phyloP scores from a whole-genome alignment of 2,329 filamentous ascomycete species.

The Alternaria sp. region DNA sequence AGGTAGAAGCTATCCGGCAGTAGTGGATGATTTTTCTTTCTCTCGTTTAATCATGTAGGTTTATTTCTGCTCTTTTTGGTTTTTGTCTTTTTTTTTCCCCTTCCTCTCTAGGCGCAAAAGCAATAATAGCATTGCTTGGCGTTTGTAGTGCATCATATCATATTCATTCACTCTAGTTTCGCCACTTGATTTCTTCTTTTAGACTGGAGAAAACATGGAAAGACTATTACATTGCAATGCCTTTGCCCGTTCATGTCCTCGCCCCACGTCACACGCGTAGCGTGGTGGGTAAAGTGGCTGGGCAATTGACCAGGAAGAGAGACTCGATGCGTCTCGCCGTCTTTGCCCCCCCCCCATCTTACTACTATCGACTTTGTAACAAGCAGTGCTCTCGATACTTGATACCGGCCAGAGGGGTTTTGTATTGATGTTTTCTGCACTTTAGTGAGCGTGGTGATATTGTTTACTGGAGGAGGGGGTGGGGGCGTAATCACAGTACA shows the following conservation, averaged over 20 bases:
- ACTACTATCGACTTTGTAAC: not conserved
- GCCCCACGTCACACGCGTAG: not conserved
- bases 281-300: not conserved
- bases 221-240: not conserved
- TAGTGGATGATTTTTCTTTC: slow-evolving; percentile 10
- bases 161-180: not conserved
- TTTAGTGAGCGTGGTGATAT: too few species aligned
- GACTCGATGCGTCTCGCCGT: not conserved
- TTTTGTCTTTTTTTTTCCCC: not conserved
- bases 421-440: too few species aligned
- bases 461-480: too few species aligned
- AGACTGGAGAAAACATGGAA: not conserved
- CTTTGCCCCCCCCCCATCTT: not conserved
- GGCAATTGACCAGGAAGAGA: not conserved
- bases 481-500: too few species aligned
- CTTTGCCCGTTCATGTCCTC: not conserved
- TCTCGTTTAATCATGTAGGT: not conserved
- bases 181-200: not conserved
- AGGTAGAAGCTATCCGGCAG: not conserved
- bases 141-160: not conserved
- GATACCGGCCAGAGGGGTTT: not conserved
- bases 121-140: slow-evolving; percentile 1
- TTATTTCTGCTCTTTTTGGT: not conserved
- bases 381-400: not conserved
- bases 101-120: not conserved